These are phyloP conservation scores for Pichia phayaonensis DNA, from an alignment of 805 yeast genomes.

Conservation along the genomic window DNA sequence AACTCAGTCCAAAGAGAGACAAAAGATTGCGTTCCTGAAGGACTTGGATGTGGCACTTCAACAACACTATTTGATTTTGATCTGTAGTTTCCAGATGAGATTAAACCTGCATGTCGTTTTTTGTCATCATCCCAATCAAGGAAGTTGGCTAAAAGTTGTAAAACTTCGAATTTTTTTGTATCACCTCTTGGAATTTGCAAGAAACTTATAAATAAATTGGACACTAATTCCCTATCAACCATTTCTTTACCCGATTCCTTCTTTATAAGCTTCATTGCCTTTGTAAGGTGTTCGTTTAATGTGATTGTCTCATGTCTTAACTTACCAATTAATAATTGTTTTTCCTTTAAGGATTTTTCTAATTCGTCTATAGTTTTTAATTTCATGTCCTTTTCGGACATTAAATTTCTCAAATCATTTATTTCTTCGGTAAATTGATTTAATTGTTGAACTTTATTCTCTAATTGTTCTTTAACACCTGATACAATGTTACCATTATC, in stretches of 20 bases:
- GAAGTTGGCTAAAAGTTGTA: conserved; percentile 73
- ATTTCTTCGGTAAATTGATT: conserved; percentile 18
- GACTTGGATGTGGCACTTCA: conserved; percentile 17
- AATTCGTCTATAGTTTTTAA: conserved; percentile 28
- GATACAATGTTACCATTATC: conserved; percentile 20
- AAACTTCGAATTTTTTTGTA: conserved; percentile 87
- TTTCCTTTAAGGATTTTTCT: conserved; percentile 55
- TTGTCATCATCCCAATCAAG: conserved; percentile 85
- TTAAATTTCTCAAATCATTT: conserved; percentile 2
- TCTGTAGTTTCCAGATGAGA: conserved; percentile 21
- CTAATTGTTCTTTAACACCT: conserved; percentile 13
- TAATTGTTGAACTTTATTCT: conserved; percentile 15
- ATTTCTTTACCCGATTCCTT: conserved; percentile 66
- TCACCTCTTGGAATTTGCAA: conserved; percentile 87
- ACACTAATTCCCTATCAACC: conserved; percentile 82
- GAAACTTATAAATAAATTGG: conserved; percentile 80
- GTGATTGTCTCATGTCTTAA: conserved; percentile 91
- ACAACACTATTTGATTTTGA: conserved; percentile 28
- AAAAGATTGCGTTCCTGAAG: conserved; percentile 33
- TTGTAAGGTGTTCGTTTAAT: conserved; percentile 90
- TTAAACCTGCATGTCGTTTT: conserved; percentile 66
- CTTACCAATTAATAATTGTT: conserved; percentile 78
- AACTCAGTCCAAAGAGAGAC: conserved; percentile 76
- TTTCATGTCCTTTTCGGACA: conserved; percentile 16
- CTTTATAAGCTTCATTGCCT: conserved; percentile 78